These are phyloP conservation scores for Penicillium sp. DNA, from an alignment of 2,329 filamentous ascomycete genomes.

Conservation along the genomic window DNA sequence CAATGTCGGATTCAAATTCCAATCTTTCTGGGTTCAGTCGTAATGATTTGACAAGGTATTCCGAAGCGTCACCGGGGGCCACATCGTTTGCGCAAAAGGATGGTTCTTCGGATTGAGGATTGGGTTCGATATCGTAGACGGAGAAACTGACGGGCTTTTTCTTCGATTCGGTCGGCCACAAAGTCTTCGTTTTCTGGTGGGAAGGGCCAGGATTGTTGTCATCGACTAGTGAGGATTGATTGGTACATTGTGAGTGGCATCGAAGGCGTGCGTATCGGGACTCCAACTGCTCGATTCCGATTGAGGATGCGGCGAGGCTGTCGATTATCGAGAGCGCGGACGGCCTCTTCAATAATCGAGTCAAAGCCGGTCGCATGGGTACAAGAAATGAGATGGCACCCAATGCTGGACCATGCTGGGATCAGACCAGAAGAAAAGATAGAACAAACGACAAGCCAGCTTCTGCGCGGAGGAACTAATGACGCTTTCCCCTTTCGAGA, in stretches of 20 bases:
- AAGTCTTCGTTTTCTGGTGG: background rate
- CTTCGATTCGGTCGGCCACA: background rate
- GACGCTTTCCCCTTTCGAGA: slow-evolving; percentile 19
- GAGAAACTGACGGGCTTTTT: slow-evolving; percentile 20
- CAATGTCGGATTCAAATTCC: slow-evolving; percentile 45
- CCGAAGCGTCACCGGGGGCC: background rate
- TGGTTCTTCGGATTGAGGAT: background rate
- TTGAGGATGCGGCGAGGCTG: slow-evolving; percentile 29
- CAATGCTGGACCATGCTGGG: slow-evolving; percentile 27
- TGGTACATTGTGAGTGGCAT: slow-evolving; percentile 26
- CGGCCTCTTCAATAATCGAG: slow-evolving; percentile 44
- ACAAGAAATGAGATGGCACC: slow-evolving; percentile 18
- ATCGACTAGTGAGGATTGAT: slow-evolving; percentile 7
- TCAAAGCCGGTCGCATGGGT: slow-evolving; percentile 45
- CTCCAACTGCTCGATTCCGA: slow-evolving; percentile 36
- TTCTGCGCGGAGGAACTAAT: slow-evolving; percentile 11
- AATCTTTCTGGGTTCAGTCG: slow-evolving; percentile 35
- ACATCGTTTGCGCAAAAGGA: background rate
- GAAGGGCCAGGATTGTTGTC: background rate
- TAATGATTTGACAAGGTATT: slow-evolving; percentile 14
- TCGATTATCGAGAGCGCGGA: slow-evolving; percentile 41
- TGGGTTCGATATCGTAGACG: slow-evolving; percentile 31
- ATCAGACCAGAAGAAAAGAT: background rate
- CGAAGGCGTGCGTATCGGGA: slow-evolving; percentile 27
- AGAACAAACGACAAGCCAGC: background rate